phyloP scores from a whole-genome alignment of 2,329 filamentous ascomycete genomes.

The Metarhizium anisopliae region DNA sequence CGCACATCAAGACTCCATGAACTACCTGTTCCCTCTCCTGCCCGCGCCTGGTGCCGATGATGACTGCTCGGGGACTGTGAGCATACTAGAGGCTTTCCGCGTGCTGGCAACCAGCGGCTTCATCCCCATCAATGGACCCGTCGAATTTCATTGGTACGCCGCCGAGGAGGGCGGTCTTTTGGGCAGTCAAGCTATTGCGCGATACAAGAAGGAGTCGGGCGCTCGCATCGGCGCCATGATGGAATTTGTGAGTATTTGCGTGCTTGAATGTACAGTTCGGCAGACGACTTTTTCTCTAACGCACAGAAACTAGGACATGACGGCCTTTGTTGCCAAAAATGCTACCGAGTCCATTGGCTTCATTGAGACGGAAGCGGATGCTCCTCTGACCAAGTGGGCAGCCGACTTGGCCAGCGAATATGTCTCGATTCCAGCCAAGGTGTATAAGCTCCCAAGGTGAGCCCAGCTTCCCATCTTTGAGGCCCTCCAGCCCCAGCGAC shows the following conservation, averaged over 20 bases:
- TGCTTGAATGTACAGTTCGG: neutral
- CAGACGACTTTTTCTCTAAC: neutral
- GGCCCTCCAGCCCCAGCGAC: neutral
- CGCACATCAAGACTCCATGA: conserved; percentile 39
- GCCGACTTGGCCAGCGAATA: conserved; percentile 25
- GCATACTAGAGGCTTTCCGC: conserved; percentile 38
- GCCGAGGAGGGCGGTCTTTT: conserved; percentile 41
- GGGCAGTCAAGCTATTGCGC: conserved; percentile 59
- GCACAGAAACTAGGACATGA: conserved; percentile 35
- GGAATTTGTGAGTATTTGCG: conserved; percentile 32
- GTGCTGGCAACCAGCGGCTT: conserved; percentile 32
- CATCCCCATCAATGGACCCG: conserved; percentile 40
- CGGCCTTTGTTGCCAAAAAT: conserved; percentile 26
- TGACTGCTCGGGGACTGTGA: conserved; percentile 39
- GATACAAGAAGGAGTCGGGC: conserved; percentile 52
- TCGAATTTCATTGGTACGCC: conserved; percentile 45
- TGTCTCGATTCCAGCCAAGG: conserved; percentile 23
- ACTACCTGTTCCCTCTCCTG: conserved; percentile 30
- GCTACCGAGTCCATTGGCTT: conserved; percentile 30
- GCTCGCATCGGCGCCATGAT: conserved; percentile 65
- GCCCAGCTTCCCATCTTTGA: conserved; percentile 2
- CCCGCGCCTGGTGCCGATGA: conserved; percentile 40
- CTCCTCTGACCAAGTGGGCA: conserved; percentile 26
- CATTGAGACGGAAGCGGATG: conserved; percentile 28
- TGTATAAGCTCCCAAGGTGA: conserved; percentile 22